Evolutionary conservation across 2,329 filamentous ascomycete species (phyloP).

Genomic region (Sclerotinia glacialis): DNA sequence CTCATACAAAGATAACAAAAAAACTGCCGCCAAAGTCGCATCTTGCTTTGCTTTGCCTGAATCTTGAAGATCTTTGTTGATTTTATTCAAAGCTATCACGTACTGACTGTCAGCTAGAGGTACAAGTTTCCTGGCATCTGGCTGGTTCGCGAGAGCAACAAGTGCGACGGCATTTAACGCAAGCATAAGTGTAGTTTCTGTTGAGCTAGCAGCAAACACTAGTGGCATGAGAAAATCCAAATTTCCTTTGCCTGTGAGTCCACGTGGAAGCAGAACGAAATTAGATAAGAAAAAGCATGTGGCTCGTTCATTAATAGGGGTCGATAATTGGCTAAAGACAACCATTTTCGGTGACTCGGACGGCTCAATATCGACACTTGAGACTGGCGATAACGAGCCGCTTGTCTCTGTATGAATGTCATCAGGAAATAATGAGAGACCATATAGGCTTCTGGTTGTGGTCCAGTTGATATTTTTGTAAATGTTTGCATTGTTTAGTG

Average conservation of each 20-base stretch:
- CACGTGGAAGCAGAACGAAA: constrained; percentile 54
- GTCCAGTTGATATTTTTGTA: background rate
- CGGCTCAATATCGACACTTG: background rate
- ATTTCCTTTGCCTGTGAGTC: constrained; percentile 51
- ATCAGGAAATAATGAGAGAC: background rate
- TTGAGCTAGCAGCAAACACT: constrained; percentile 43
- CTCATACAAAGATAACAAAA: constrained; percentile 60
- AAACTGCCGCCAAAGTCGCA: constrained; percentile 54
- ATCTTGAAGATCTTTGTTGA: constrained; percentile 51
- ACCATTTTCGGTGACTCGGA: constrained; percentile 44
- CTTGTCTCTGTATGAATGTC: too few relatives aligned
- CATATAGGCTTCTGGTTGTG: background rate
- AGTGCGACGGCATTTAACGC: constrained; percentile 55
- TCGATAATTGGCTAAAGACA: constrained; percentile 42
- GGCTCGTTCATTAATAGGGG: constrained; percentile 52
- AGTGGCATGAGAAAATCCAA: constrained; percentile 57
- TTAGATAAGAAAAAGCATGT: constrained; percentile 58
- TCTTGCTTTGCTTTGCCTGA: constrained; percentile 50
- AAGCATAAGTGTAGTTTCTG: constrained; percentile 47
- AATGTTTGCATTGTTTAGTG: background rate
- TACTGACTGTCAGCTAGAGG: constrained; percentile 50
- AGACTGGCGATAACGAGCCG: background rate
- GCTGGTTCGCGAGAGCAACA: constrained; percentile 53
- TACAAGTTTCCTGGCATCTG: constrained; percentile 40
- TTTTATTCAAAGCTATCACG: constrained; percentile 51